Conservation (phyloP, 805 yeast species). For the Teunomyces aglyptinius region DNA sequence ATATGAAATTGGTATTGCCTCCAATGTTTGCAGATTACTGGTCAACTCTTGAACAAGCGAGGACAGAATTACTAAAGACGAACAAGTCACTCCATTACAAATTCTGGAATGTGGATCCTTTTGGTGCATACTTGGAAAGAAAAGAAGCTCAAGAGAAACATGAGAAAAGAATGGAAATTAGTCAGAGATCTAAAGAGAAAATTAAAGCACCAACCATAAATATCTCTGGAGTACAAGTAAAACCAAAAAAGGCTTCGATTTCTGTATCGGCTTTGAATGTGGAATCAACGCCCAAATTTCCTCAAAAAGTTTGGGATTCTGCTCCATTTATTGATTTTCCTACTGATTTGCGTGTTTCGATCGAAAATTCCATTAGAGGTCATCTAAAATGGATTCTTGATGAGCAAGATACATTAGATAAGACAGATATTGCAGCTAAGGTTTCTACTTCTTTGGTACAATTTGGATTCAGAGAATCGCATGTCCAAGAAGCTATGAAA, state of each 20-base stretch:
- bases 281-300: constrained; percentile 25
- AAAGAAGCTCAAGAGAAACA: constrained; percentile 42
- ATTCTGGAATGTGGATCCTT: constrained; percentile 73
- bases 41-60: constrained; percentile 63
- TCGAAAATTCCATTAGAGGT: constrained; percentile 59
- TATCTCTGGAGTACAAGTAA: constrained; percentile 20
- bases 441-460: constrained; percentile 10
- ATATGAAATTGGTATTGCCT: constrained; percentile 84
- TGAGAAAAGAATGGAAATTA: constrained; percentile 47
- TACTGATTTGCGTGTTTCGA: constrained; percentile 55
- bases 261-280: constrained; percentile 1
- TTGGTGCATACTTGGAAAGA: constrained; percentile 60
- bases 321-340: constrained; percentile 70
- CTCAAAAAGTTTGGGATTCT: constrained; percentile 65
- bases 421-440: constrained; percentile 8
- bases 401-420: constrained; percentile 11
- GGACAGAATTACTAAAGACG: constrained; percentile 48
- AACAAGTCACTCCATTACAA: constrained; percentile 49
- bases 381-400: constrained; percentile 55
- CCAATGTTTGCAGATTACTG: constrained; percentile 76
- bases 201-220: constrained; percentile 45
- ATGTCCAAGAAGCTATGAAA: constrained; percentile 67
- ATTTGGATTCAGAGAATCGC: constrained; percentile 69
- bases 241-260: constrained; percentile 2
- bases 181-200: constrained; percentile 50